Evolutionary conservation across 2,329 filamentous ascomycete species (phyloP), one percentile per base, ranked within the genome.

Genomic region (Fusarium piperis): DNA sequence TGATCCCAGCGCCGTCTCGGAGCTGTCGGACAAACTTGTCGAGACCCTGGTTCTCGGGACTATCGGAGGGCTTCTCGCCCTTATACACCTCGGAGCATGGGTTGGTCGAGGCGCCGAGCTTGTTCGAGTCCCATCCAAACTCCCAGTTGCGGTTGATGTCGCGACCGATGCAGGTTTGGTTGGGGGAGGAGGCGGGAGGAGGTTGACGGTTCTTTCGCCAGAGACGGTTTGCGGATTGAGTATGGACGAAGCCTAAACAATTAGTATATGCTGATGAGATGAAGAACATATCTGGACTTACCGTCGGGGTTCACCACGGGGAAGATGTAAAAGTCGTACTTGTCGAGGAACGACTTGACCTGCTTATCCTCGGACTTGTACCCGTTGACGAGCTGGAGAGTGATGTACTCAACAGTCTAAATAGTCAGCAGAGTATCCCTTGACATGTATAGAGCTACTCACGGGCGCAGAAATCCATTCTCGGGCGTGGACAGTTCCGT

Each of bases 131-230:
- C 87, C 86, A 88, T 60, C 79, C 80, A 63, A 82, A 85, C 36
- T 83, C 82, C 86, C 86, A 88, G 77, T 88, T 88, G 58, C 87
- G 83, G 77, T 89, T 88, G 70, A 87, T 83, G 68, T 89, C 87
- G 8, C 81, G 81, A n/a, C 86, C 87, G 51, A 83, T 66, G 73
- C 86, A 88, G 48, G 75, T 76, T n/a, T 74, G 66, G 9, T 72
- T 67, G 7, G 70, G 7, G 23, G 69, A 74, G 11, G 57, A 65
- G 10, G 72, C 32, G 1, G 76, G 76, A 13, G 74, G 78, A 8
- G 81, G 81, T 41, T 85, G 81, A 12, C 86, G 83, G 74, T 87
- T 88, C 78, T 88, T 88, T 30, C 86, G 82, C 85, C 85, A 87
- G 38, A 87, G 77, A n/a, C 85, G 82, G 65, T 86, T 78, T 12